phyloP scores from a whole-genome alignment of 2,329 filamentous ascomycete genomes.

The Metarhizium brunneum region DNA sequence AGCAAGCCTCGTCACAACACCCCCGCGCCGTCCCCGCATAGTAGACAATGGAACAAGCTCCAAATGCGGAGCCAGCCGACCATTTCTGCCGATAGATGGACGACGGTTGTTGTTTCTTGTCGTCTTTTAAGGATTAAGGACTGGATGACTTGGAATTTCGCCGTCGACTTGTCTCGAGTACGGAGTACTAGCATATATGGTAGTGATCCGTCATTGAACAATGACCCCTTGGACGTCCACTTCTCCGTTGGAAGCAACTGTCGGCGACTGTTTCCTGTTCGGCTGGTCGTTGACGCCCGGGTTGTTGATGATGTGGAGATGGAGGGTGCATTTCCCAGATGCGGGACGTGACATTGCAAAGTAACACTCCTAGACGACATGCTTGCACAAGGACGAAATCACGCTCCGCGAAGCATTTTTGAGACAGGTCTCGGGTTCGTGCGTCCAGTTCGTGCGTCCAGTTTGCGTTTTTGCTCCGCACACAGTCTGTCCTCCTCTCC shows the following conservation, averaged over 20 bases:
- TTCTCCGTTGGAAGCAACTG: not conserved
- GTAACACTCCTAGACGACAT: not conserved
- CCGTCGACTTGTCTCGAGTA: not conserved
- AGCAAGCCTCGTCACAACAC: not conserved
- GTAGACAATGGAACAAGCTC: not conserved
- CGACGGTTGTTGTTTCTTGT: not conserved
- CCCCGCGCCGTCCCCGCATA: not conserved
- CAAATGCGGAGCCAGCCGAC: not conserved
- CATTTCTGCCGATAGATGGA: no score
- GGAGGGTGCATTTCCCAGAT: not conserved
- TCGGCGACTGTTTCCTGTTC: no score
- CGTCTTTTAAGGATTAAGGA: not conserved
- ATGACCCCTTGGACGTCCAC: not conserved
- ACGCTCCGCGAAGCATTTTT: not conserved
- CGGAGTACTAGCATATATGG: not conserved
- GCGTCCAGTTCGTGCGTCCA: not conserved
- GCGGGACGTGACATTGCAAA: constrained; percentile 1
- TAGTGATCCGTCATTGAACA: not conserved
- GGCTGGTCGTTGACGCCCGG: no score
- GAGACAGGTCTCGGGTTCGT: not conserved
- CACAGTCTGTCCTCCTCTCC: no score
- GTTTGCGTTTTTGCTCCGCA: not conserved
- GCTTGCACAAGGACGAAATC: not conserved
- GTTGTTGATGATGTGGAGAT: not conserved
- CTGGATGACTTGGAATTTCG: not conserved